Evolutionary conservation across 176 grass and related monocot species (phyloP).

Genomic region (Hyparrhenia diplandra): DNA sequence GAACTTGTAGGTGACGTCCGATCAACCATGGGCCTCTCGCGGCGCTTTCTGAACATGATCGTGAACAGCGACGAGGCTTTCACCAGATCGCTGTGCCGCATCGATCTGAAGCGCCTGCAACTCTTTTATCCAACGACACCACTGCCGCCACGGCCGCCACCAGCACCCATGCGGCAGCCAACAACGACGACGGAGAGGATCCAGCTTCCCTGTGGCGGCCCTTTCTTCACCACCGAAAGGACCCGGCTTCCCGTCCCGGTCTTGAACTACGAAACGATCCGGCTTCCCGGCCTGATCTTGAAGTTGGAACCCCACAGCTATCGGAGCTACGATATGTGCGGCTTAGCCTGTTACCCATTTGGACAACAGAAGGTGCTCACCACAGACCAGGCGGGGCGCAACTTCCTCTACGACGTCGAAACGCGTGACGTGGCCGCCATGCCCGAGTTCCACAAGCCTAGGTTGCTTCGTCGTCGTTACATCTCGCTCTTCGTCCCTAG

Average conservation of each 20-base stretch:
- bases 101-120: background rate
- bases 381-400: background rate
- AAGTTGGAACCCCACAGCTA: background rate
- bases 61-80: background rate
- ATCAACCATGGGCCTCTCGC: background rate
- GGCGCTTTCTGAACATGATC: background rate
- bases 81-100: background rate
- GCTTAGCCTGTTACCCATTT: background rate
- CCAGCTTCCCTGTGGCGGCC: background rate
- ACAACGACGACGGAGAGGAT: background rate
- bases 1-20: background rate
- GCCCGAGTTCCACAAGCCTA: background rate
- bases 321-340: too few species aligned
- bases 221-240: too few species aligned
- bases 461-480: too few species aligned
- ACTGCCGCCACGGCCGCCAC: rapidly evolving
- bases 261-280: too few species aligned
- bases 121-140: background rate
- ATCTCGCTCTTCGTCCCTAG: background rate
- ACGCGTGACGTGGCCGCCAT: background rate
- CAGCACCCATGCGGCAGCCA: too few species aligned
- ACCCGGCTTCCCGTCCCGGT: too few species aligned
- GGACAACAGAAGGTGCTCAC: background rate
- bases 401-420: background rate
- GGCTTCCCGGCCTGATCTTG: background rate